A percentile compares a stretch with the other conserved stretches of the same genome.
phyloP scores from a whole-genome alignment of 1,139 yeast species.

The Nematodospora anomalae region DNA sequence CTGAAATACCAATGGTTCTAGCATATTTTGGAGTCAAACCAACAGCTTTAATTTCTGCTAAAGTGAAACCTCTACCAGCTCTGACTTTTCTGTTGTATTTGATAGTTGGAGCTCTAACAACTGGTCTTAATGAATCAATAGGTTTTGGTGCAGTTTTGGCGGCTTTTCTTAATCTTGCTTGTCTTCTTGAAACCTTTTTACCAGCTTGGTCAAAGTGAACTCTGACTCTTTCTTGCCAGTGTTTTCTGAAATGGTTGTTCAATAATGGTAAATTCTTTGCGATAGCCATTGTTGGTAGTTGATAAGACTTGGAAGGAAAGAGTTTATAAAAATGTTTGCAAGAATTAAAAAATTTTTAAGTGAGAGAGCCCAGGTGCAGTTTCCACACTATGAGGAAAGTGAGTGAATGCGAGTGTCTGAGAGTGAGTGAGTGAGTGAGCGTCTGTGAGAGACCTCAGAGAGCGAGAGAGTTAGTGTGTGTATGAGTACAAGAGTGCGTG shows the following conservation, averaged over 20 bases:
- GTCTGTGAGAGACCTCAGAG: too few species aligned
- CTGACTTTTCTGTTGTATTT: slow-evolving; percentile 99
- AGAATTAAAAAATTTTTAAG: slow-evolving; percentile 13
- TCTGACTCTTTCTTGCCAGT: slow-evolving; percentile 99
- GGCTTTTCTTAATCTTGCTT: slow-evolving; percentile 90
- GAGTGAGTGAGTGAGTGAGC: slow-evolving; percentile 6
- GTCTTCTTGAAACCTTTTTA: slow-evolving; percentile 96
- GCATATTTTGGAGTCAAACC: slow-evolving; percentile 95
- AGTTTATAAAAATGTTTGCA: slow-evolving; percentile 7
- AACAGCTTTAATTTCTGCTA: slow-evolving; percentile 98
- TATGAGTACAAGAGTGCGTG: too few species aligned
- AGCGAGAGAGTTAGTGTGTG: too few species aligned
- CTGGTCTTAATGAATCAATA: slow-evolving; percentile 92
- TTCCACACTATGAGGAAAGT: too few species aligned
- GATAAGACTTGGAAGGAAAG: slow-evolving; percentile 5
- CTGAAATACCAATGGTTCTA: slow-evolving; percentile 97
- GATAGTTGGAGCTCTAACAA: slow-evolving; percentile 98
- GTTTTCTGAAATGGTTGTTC: slow-evolving; percentile 97
- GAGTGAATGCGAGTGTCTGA: too few species aligned
- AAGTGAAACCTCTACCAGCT: slow-evolving; percentile 99
- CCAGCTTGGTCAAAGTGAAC: slow-evolving; percentile 99
- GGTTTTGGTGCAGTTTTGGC: slow-evolving; percentile 98
- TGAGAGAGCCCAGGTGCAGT: slow-evolving; percentile 4
- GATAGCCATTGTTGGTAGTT: slow-evolving; percentile 66
- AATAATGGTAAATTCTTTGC: slow-evolving; percentile 96